Evolutionary conservation across 2,329 filamentous ascomycete species (phyloP), one percentile per base, ranked within the genome.

Genomic region (Colletotrichum zoysiae): DNA sequence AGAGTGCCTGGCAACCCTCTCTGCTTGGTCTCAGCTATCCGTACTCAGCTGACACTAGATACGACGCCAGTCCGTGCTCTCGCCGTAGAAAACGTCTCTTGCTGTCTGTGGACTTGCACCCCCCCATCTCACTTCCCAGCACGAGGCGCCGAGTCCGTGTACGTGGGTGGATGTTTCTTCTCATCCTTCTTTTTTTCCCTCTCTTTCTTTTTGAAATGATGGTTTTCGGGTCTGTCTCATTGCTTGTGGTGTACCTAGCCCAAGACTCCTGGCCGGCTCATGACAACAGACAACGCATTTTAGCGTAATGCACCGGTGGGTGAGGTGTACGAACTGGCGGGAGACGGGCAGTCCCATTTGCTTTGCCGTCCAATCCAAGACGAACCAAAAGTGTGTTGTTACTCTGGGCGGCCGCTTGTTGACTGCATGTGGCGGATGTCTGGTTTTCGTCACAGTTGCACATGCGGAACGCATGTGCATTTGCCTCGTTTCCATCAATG

Each of bases 31-130:
- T 69, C 60, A 59, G 64, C 46, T 69, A 48, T 23, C 46, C 46
- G 46, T 48, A 35, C 53, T 53, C 33, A 42, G 56, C 35, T 59
- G 48, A 59, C 65, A 48, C 66, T 65, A 70, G 55, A 71, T 68
- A 48, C 64, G 65, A 70, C 70, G 65, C 70, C 65, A 72, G 65
- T 35, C 70, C 66, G 70, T 70, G 70, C 70, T 56, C 60, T 64
- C 44, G 65, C 35, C 40, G 65, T 72, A 51, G 70, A 65, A 72
- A 65, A 70, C 65, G 46, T 65, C 55, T 70, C 65, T 64, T 44
- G 55, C 33, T 48, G 48, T 65, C 59, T 69, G 59, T 59, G 60
- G 16, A 26, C 48, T 48, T 30, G 46, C 46, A 59, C 48, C n/a
- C 64, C 42, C n/a, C 58, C 65, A 55, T 60, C 65, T 42, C 69